These are phyloP conservation scores for Aspergillaceae sp. DNA, from an alignment of 2,329 filamentous ascomycete genomes.

Conservation along the genomic window DNA sequence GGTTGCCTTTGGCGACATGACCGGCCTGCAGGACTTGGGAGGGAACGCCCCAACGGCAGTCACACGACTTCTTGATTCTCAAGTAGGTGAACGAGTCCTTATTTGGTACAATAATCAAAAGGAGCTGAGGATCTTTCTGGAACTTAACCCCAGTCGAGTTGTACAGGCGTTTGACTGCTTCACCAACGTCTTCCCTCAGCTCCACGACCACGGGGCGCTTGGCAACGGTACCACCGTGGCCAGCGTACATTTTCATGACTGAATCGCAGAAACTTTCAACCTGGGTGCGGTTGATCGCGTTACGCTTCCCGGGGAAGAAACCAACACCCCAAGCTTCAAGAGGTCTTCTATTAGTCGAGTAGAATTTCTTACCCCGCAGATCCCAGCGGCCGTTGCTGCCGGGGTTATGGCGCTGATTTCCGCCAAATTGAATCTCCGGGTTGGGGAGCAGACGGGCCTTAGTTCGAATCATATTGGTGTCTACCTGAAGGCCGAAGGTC, in stretches of 20 bases:
- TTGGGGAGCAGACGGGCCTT: constrained; percentile 63
- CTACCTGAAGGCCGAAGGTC: constrained; percentile 66
- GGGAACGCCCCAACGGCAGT: constrained; percentile 74
- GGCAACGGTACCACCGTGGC: constrained; percentile 52
- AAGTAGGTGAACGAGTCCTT: constrained; percentile 67
- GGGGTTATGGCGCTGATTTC: constrained; percentile 48
- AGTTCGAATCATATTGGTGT: constrained; percentile 53
- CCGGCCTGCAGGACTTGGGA: constrained; percentile 70
- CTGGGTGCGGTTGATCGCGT: constrained; percentile 34
- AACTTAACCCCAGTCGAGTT: constrained; percentile 46
- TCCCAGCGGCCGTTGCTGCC: constrained; percentile 73
- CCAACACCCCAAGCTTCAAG: constrained; percentile 70
- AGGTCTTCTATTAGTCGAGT: constrained; percentile 51
- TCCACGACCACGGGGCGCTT: constrained; percentile 39
- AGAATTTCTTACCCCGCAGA: constrained; percentile 71
- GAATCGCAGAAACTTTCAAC: constrained; percentile 49
- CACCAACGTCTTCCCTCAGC: constrained; percentile 39
- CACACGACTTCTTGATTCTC: constrained; percentile 79
- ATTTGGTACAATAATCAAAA: constrained; percentile 68
- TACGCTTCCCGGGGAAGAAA: constrained; percentile 51
- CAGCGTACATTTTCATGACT: constrained; percentile 54
- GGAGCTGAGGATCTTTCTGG: constrained; percentile 57
- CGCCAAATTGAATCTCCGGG: constrained; percentile 63
- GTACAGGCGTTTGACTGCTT: constrained; percentile 50
- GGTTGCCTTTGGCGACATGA: constrained; percentile 60